phyloP scores from a whole-genome alignment of 345 rosid species.

The Aurinia saxatilis region DNA sequence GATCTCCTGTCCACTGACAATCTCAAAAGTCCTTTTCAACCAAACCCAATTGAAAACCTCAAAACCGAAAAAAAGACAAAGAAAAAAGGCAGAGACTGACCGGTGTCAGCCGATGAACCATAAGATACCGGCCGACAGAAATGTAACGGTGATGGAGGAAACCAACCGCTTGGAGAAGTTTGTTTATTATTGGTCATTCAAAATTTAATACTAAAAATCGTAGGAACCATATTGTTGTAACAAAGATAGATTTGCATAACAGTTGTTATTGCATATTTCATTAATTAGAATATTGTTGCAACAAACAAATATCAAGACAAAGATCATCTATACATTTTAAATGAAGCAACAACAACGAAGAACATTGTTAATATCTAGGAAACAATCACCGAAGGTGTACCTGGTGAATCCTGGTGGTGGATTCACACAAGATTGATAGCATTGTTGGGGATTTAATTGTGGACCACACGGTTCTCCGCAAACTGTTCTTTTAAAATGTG shows the following conservation, averaged over 20 bases:
- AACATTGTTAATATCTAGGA: not conserved
- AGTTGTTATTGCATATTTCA: not conserved
- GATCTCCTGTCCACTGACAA: too few species aligned
- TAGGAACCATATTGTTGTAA: too few species aligned
- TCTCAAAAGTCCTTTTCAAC: too few species aligned
- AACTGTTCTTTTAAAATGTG: not conserved
- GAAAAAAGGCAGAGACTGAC: too few species aligned
- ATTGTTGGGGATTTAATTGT: not conserved
- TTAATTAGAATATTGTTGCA: not conserved
- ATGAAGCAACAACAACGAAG: not conserved
- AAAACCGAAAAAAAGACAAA: too few species aligned
- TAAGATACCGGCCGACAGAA: too few species aligned
- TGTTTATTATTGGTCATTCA: too few species aligned
- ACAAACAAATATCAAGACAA: not conserved
- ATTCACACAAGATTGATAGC: not conserved
- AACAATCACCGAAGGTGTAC: not conserved
- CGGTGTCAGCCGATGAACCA: too few species aligned
- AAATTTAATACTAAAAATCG: too few species aligned
- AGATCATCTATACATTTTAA: not conserved
- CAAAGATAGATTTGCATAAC: not conserved
- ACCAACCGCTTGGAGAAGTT: too few species aligned
- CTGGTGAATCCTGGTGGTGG: not conserved
- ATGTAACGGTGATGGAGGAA: too few species aligned
- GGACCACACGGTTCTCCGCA: not conserved
- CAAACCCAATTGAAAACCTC: too few species aligned